Evolutionary conservation across 2,329 filamentous ascomycete species (phyloP), one percentile per base, ranked within the genome.

Genomic region (Epichloe gansuensis): DNA sequence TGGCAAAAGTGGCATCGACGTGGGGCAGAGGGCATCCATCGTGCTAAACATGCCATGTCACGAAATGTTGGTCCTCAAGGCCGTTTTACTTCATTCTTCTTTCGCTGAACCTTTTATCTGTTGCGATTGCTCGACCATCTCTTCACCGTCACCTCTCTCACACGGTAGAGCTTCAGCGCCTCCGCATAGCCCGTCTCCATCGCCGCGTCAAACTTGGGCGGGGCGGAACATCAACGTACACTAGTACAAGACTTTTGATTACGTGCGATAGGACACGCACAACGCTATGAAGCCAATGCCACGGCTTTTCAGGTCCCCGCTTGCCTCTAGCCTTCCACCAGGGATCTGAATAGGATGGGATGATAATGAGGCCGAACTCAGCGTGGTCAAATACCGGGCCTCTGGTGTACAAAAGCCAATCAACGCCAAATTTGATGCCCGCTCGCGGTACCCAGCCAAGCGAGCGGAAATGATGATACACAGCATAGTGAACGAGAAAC

Each of bases 381-480:
- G 93, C 93, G 64, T 98, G 93, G 23, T 89, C 83, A 66, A 98
- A 97, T 0, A 93, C 91, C 0, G 93, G 93, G 0, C 93, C 93
- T 21, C 90, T 85, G 53, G 89, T 84, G 69, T 98, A 98, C 7
- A 98, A 78, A n/a, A 98, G 73, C 73, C 88, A 96, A 67, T 98
- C 93, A 9, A 90, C 87, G 23, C 88, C 88, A 61, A 98, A 98
- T 64, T 98, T 98, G 65, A 95, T 84, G 38, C 93, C 94, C 5
- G 87, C 83, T 13, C 94, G 85, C 0, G 94, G 86, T 1, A 96
- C 88, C 91, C 93, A 98, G 25, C 93, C 93, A 0, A 97, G 75
- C 0, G 90, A 95, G 39, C 93, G 85, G 71, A 95, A 98, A 66
- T 98, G 91, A 65, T 98, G 93, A 66, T 95, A 98, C 17, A 88